Evolutionary conservation across 2,329 filamentous ascomycete species (phyloP), one percentile per base, ranked within the genome.

Genomic region (Calonectria hawksworthii): DNA sequence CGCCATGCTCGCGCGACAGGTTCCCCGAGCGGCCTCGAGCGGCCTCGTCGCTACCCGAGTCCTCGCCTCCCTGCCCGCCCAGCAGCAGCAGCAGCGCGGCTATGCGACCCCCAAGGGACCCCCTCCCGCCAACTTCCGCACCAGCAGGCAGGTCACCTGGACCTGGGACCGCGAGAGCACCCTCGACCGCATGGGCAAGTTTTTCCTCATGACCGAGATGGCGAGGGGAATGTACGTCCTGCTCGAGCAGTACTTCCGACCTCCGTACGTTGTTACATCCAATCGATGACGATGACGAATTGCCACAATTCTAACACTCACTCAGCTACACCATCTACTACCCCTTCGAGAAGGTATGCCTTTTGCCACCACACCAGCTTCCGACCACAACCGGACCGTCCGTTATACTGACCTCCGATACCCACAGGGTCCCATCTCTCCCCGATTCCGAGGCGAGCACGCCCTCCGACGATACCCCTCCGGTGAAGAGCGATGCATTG

Each of bases 401-500:
- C 26, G 68, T 70, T 70, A 23, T 54, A 74, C 78, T 83, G 68
- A 84, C 75, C 23, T n/a, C 63, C 63, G 61, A 70, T 61, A 71
- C 67, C 7, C 1, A n/a, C 75, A 92, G 91, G 97, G 97, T 63
- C 97, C 97, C 75, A 98, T 99, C 85, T 98, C 96, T 44, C 97
- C 97, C 75, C 94, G 97, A 81, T 99, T 99, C 93, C 95, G 97
- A 86, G 97, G 97, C 85, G 97, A 99, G 87, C 97, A 99, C 89
- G 97, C 97, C 80, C 91, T 99, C 78, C 93, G 97, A 86, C 93
- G 97, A 83, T 99, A 99, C 87, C 97, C 97, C 36, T 98, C 96
- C 4, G 97, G 97, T 80, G 97, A 99, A 89, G 97, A 99, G 90
- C 94, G 97, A 82, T 99, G 97, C 90, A 99, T 99, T 87, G 97